Conservation (phyloP, 306 rosid genomes). For the Mucuna pruriens region DNA sequence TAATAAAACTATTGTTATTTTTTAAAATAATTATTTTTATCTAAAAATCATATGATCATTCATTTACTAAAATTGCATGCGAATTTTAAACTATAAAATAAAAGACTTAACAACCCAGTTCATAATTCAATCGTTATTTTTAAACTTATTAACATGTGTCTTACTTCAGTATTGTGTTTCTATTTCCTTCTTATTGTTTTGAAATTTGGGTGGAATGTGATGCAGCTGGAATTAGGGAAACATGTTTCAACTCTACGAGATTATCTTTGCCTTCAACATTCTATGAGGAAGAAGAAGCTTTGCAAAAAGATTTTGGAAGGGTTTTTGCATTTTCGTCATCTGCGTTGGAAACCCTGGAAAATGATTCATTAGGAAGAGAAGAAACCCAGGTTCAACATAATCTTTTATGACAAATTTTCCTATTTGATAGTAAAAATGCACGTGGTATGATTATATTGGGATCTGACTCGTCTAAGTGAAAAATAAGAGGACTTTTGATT, state of each 20-base stretch:
- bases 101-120: too few relatives aligned
- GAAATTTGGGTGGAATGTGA: conserved; percentile 33
- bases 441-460: neutral
- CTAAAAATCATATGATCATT: too few relatives aligned
- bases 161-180: too few relatives aligned
- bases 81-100: too few relatives aligned
- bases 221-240: conserved; percentile 70
- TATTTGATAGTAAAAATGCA: neutral
- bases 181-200: neutral
- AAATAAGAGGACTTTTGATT: too few relatives aligned
- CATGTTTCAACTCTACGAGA: conserved; percentile 53
- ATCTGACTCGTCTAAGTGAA: neutral
- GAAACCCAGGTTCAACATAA: conserved; percentile 54
- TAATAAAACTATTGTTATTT: too few relatives aligned
- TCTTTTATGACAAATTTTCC: neutral
- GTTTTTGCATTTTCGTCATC: conserved; percentile 55
- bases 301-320: conserved; percentile 55
- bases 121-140: too few relatives aligned
- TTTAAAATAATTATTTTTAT: too few relatives aligned
- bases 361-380: conserved; percentile 54
- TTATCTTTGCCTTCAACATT: conserved; percentile 59
- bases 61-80: too few relatives aligned
- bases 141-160: too few relatives aligned
- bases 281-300: conserved; percentile 65
- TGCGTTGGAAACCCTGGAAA: conserved; percentile 48